phyloP scores from a whole-genome alignment of 73 alveolate genomes.

The Symbiodinium pilosum region DNA sequence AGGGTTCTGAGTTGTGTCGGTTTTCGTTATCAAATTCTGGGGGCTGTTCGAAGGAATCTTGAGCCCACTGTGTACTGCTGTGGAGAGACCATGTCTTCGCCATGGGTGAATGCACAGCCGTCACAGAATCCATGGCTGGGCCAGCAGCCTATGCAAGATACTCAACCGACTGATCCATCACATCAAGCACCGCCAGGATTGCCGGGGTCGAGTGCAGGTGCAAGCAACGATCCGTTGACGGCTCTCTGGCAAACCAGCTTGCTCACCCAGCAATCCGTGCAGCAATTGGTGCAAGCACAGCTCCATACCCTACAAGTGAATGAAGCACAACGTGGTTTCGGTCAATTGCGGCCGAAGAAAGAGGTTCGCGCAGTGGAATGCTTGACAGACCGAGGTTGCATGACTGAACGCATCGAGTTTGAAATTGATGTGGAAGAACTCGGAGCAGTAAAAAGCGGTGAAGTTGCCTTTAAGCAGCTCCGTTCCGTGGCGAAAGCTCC shows the following conservation, averaged over 20 bases:
- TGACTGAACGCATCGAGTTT: neutral
- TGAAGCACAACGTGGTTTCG: neutral
- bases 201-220: neutral
- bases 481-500: neutral
- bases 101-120: too few species aligned
- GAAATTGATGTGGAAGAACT: neutral
- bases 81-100: too few species aligned
- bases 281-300: neutral
- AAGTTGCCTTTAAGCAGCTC: neutral
- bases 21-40: too few species aligned
- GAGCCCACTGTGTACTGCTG: too few species aligned
- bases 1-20: too few species aligned
- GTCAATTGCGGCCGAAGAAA: neutral
- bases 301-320: neutral
- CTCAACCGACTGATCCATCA: too few species aligned
- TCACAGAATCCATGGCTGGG: too few species aligned
- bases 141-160: too few species aligned
- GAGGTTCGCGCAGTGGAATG: neutral
- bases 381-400: neutral
- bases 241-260: neutral
- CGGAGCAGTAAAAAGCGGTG: neutral
- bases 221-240: neutral
- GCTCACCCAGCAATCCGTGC: neutral
- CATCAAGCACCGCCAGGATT: neutral
- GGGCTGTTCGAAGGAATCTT: too few species aligned